These are phyloP conservation scores for Gossypium armourianum DNA, from an alignment of 441 rosid genomes.

Conservation along the genomic window DNA sequence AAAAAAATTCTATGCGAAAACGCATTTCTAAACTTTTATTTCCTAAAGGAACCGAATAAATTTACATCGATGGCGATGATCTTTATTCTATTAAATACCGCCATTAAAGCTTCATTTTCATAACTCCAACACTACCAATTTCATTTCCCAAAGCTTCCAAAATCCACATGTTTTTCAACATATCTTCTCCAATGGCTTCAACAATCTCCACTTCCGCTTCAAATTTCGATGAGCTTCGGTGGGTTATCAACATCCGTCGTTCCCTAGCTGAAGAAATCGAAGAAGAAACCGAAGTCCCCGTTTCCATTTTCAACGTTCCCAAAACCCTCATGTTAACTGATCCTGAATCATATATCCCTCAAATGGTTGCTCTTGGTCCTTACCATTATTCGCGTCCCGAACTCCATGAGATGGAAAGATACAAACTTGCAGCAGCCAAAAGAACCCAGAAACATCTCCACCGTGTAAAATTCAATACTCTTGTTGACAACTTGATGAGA, in stretches of 20 bases:
- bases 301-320: neutral
- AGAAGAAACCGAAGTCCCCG: neutral
- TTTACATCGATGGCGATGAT: neutral
- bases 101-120: neutral
- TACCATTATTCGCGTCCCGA: neutral
- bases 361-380: neutral
- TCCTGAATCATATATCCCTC: neutral
- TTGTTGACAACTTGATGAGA: neutral
- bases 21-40: neutral
- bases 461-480: neutral
- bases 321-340: neutral
- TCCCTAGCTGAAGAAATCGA: neutral
- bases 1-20: neutral
- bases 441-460: neutral
- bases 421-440: neutral
- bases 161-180: neutral
- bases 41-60: neutral
- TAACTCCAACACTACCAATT: neutral
- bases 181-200: conserved; percentile 36
- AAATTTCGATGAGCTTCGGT: neutral
- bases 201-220: neutral
- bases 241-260: neutral
- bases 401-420: neutral
- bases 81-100: neutral
- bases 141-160: neutral